Evolutionary conservation across 192 early-diverging fungal genomes (phyloP), one percentile per base, ranked within the genome.

Genomic region (Coemansia sp.): DNA sequence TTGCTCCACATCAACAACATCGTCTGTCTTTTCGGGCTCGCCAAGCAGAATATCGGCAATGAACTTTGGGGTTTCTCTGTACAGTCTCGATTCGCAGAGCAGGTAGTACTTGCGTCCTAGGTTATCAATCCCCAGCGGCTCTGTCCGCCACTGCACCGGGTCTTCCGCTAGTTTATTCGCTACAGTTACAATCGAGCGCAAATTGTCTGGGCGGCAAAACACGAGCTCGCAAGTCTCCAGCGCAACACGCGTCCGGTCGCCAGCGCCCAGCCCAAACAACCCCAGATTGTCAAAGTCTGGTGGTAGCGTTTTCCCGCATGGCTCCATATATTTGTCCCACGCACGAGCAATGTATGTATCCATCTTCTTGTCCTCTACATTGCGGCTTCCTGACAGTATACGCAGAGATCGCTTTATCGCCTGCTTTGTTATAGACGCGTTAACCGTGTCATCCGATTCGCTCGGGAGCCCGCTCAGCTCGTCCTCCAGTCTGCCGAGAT

Each of bases 181-280:
- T 22, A 56, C 57, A 10, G 50, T 22, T 0, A 27, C 56, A 13
- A 47, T 56, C 3, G 57, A 42, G 5, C 64, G 59, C 36, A 73
- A 4, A 9, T 44, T 66, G 14, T 67, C 71, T 7, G 71, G 64
- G 7, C 48, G 54, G 17, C 55, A 44, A 34, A 62, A 54, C 37
- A 63, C 52, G 28, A 73, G 61, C 61, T 73, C 71, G 34, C 64
- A 73, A 2, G 64, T 63, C 25, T 59, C 59, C 61, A 73, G 34
- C 59, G 62, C 65, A 50, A 73, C 38, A 1, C 48, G 47, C 17
- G 48, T 36, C 22, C 71, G 56, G 14, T 67, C 71, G 22, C 71
- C 60, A 8, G 59, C 55, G 3, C 60, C 65, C 19, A 62, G 29
- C 15, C 47, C 63, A 20, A 50, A 44, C 9, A 65, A 41, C n/a